Percentiles rank a stretch among this genome's conserved stretches.
Evolutionary conservation across 495 filamentous ascomycete species (phyloP).

Genomic region (Lentithecium fluviatile): DNA sequence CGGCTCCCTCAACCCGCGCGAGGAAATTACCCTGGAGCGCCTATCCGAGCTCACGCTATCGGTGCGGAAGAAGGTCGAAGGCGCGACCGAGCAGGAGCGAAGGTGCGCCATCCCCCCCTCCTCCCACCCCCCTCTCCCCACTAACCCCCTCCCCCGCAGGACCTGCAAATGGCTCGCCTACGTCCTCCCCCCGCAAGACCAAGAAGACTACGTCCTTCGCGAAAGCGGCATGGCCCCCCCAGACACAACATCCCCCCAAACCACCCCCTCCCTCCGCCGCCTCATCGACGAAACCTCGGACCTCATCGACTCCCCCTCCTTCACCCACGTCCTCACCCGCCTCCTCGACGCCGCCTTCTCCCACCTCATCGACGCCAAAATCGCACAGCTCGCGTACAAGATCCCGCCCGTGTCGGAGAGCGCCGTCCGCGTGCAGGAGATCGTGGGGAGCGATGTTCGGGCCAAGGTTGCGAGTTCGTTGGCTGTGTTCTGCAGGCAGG

Average conservation of each 20-base stretch:
- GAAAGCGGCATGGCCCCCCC: constrained; percentile 73
- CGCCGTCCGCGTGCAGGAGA: constrained; percentile 47
- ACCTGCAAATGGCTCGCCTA: constrained; percentile 73
- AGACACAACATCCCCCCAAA: constrained; percentile 47
- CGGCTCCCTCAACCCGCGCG: constrained; percentile 78
- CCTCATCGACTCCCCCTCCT: constrained; percentile 88
- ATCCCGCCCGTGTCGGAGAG: constrained; percentile 46
- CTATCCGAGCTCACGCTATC: constrained; percentile 76
- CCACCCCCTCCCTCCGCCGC: constrained; percentile 62
- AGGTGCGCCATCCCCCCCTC: constrained; percentile 48
- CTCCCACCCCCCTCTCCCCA: constrained; percentile 8
- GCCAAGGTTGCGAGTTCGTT: constrained; percentile 87
- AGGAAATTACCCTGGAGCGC: constrained; percentile 74
- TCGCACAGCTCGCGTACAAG: constrained; percentile 76
- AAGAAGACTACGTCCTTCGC: constrained; percentile 77
- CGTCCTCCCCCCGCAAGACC: constrained; percentile 72
- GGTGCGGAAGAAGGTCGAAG: constrained; percentile 81
- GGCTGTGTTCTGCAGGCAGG: constrained; percentile 81
- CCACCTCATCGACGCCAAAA: constrained; percentile 72
- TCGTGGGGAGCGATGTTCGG: constrained; percentile 48
- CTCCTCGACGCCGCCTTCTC: constrained; percentile 87
- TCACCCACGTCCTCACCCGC: constrained; percentile 75
- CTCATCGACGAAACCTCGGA: constrained; percentile 96
- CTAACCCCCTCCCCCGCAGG: constrained; percentile 36
- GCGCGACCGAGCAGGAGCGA: constrained; percentile 62